These are phyloP conservation scores for Fraxinus platypoda DNA, from an alignment of 305 asterid genomes.

Conservation along the genomic window DNA sequence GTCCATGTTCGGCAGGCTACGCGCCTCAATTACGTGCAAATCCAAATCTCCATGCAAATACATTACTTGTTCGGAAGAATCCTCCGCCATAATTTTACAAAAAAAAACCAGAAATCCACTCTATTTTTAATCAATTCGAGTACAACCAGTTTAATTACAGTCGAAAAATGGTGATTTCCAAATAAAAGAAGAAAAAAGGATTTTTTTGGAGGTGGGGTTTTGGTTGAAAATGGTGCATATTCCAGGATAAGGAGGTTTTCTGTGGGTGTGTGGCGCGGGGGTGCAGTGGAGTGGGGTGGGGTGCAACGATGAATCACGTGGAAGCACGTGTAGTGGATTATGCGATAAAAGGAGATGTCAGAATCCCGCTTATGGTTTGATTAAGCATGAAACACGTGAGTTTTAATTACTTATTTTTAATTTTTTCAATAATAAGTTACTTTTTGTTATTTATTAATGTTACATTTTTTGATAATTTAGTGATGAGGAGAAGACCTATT, in stretches of 20 bases:
- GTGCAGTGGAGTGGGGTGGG: background rate
- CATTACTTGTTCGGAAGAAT: slow-evolving; percentile 14
- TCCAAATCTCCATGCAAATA: slow-evolving; percentile 85
- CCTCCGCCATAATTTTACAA: background rate
- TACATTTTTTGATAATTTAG: too few relatives aligned
- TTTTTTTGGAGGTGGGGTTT: background rate
- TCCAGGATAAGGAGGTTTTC: background rate
- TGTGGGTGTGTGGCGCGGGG: background rate
- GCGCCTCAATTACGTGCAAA: slow-evolving; percentile 62
- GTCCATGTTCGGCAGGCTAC: slow-evolving; percentile 85
- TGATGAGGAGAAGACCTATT: too few relatives aligned
- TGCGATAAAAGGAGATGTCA: background rate
- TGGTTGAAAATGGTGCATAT: background rate
- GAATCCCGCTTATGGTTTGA: background rate
- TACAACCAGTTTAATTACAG: background rate
- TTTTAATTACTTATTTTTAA: too few relatives aligned
- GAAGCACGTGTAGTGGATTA: background rate
- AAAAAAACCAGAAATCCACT: background rate
- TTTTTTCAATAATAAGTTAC: too few relatives aligned
- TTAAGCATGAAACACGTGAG: background rate
- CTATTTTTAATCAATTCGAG: background rate
- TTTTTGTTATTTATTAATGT: too few relatives aligned
- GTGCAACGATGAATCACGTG: background rate
- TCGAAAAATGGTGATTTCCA: background rate
- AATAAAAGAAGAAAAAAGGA: background rate